Percentiles rank a stretch among this genome's conserved stretches.
Conservation (phyloP, 495 filamentous ascomycete genomes). For the Podospora conica region DNA sequence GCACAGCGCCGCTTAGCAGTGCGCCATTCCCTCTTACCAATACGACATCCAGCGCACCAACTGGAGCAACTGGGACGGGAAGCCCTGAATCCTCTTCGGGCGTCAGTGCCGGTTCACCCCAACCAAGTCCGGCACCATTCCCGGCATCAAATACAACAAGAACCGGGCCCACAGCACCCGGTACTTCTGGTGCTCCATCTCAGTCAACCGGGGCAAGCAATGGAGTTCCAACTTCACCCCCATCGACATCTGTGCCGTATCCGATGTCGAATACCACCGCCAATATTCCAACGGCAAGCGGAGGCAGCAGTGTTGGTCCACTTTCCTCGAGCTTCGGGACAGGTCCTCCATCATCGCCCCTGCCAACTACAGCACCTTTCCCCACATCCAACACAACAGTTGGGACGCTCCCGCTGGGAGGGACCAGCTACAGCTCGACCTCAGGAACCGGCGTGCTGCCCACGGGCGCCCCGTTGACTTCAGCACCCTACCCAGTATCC, state of each 20-base stretch:
- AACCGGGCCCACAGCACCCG: neutral
- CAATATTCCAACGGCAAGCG: neutral
- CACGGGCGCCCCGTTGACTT: slow-evolving; percentile 6
- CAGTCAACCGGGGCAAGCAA: neutral
- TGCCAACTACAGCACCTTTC: slow-evolving; percentile 14
- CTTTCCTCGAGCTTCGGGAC: neutral
- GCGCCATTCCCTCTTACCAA: slow-evolving; percentile 13
- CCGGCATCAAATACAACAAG: slow-evolving; percentile 20
- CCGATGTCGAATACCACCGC: neutral
- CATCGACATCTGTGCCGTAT: neutral
- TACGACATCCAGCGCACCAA: neutral
- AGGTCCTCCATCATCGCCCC: neutral
- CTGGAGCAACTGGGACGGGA: slow-evolving; percentile 5
- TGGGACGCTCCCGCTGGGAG: neutral
- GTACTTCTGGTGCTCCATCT: neutral
- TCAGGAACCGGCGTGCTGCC: slow-evolving; percentile 6
- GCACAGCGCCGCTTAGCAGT: neutral
- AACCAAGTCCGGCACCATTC: slow-evolving; percentile 14
- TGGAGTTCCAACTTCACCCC: neutral
- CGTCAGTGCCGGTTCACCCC: neutral
- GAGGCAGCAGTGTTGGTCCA: neutral
- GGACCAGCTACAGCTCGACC: neutral
- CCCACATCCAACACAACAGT: slow-evolving; percentile 15
- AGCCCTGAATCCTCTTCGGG: neutral
- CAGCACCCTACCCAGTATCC: slow-evolving; percentile 23